phyloP scores from a whole-genome alignment of 306 rosid genomes.

The Acacia confusa region DNA sequence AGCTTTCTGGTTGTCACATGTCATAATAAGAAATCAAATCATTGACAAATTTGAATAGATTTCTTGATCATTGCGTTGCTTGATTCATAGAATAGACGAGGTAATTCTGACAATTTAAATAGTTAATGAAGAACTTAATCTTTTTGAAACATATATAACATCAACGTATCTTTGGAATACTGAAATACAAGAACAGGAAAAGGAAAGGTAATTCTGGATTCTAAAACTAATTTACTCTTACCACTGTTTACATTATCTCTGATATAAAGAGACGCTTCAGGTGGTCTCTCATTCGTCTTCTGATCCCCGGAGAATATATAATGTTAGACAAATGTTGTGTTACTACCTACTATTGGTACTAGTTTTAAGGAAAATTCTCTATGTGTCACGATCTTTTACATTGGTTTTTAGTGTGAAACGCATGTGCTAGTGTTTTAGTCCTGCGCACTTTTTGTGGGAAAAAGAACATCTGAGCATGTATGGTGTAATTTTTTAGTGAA shows the following conservation, averaged over 20 bases:
- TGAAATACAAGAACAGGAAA: not conserved
- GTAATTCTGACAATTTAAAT: conserved; percentile 15
- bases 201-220: conserved; percentile 6
- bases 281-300: not conserved
- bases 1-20: conserved; percentile 17
- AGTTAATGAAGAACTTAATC: conserved; percentile 11
- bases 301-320: not conserved
- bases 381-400: not conserved
- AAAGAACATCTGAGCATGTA: not conserved
- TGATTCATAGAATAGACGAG: not conserved
- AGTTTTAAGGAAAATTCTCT: not conserved
- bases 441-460: not conserved
- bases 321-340: not conserved
- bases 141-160: conserved; percentile 28
- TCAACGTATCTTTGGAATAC: conserved; percentile 13
- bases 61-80: conserved; percentile 17
- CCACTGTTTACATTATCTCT: not conserved
- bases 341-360: not conserved
- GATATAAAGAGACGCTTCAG: not conserved
- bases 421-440: not conserved
- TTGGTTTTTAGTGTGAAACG: not conserved
- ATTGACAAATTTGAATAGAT: not conserved
- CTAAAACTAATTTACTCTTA: not conserved
- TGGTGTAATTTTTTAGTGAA: not conserved
- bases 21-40: conserved; percentile 6